Base-by-base conservation (phyloP, 2,329 filamentous ascomycete genomes). In the Pseudogymnoascus sp. region DNA sequence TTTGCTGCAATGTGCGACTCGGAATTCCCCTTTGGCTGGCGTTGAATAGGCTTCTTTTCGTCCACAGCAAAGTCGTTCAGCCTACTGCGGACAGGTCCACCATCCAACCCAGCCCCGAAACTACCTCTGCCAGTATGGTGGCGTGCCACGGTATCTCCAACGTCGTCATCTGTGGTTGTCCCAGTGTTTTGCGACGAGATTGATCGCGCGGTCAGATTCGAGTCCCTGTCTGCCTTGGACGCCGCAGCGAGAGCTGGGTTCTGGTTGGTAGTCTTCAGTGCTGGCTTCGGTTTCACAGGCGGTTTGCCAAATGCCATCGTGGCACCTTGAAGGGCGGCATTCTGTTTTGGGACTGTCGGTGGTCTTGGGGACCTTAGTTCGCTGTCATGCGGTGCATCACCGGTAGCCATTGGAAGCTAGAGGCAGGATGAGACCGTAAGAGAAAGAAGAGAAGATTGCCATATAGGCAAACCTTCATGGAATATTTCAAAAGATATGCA, bases 1-100 rank as follows among this genome's bases (percentile, higher is more conserved):
- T 80, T 84, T 11, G 85, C 85, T 11, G 85, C 85, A 66, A 87
- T 83, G 66, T 83, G 82, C 4, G 84, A 88, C n/a, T 57, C 51
- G 51, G 51, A 57, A 36, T 57, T 57, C 51, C 51, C 6, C 28
- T 57, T 57, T 34, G 51, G 2, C 3, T 36, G 51, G 10, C 16
- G 51, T 57, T 57, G 51, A 34, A 57, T 7, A 21, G 28, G 7
- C 51, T 11, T 57, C 51, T 57, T 57, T 13, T 57, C 51, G 28
- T 57, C 51, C 28, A 2, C 8, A 19, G 25, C 3, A 31, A 13
- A 7, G 25, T 57, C 51, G n/a, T 57, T 57, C 13, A 57, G 51
- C 51, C 28, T 57, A n/a, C 51, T 57, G 10, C 63, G 66, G 31
- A 68, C 67, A 51, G 60, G 60, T 11, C 65, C 60, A 62, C 63